Conservation (phyloP, 805 yeast genomes). For the Wickerhamomyces bisporus region DNA sequence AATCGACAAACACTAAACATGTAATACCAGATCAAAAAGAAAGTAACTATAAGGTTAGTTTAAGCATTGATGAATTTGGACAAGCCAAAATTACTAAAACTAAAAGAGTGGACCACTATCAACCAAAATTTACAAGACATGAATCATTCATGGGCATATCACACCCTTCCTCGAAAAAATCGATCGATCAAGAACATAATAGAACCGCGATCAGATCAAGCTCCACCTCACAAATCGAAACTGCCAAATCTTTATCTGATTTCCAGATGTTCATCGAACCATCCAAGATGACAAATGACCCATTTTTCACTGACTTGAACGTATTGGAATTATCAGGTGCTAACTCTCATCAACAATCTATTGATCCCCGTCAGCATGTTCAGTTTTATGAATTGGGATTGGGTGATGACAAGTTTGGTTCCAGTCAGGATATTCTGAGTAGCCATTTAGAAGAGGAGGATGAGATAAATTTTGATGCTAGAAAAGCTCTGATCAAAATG, state of each 20-base stretch:
- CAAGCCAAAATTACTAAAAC: constrained; percentile 19
- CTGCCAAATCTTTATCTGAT: constrained; percentile 6
- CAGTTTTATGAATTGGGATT: too few species aligned
- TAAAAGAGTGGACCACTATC: constrained; percentile 1
- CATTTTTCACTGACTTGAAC: constrained; percentile 16
- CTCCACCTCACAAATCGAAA: background rate
- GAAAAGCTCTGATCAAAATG: constrained; percentile 25
- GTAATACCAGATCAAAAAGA: background rate
- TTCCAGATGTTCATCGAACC: constrained; percentile 20
- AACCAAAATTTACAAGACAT: constrained; percentile 16
- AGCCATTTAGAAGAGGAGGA: constrained; percentile 10
- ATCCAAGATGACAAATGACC: constrained; percentile 14
- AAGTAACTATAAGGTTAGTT: constrained; percentile 10
- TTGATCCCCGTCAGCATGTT: background rate
- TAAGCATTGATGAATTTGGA: constrained; percentile 23
- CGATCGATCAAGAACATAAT: background rate
- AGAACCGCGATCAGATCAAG: constrained; percentile 1
- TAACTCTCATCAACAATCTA: constrained; percentile 10
- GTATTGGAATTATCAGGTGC: constrained; percentile 7
- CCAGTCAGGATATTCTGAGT: too few species aligned
- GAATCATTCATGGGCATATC: constrained; percentile 12
- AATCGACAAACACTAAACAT: background rate
- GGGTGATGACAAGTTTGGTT: constrained; percentile 1
- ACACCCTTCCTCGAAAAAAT: background rate
- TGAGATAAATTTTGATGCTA: constrained; percentile 20